A percentile compares a stretch with the other conserved stretches of the same genome.
Conservation (phyloP, 352 stramenopile genomes). For the Thraustotheca clavata region DNA sequence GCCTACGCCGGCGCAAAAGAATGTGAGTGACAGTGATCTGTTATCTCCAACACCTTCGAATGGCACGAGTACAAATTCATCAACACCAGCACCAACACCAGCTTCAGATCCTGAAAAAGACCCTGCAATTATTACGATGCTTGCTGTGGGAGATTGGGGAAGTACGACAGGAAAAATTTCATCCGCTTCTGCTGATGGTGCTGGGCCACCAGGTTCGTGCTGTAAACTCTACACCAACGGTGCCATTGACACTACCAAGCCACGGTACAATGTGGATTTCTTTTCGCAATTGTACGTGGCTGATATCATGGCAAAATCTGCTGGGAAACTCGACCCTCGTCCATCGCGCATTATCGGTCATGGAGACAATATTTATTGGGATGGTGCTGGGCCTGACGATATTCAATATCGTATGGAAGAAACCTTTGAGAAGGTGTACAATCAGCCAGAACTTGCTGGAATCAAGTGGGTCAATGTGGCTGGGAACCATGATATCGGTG, state of each 20-base stretch:
- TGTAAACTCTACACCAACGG: constrained; percentile 85
- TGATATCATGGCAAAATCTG: constrained; percentile 24
- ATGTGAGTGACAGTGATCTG: constrained; percentile 44
- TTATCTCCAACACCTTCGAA: constrained; percentile 24
- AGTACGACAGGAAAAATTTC: constrained; percentile 64
- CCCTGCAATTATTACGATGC: constrained; percentile 48
- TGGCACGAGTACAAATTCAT: constrained; percentile 28
- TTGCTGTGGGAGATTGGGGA: constrained; percentile 83
- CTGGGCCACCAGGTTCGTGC: constrained; percentile 48
- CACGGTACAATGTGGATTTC: constrained; percentile 11
- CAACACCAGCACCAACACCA: constrained; percentile 16
- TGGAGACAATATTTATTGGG: constrained; percentile 81
- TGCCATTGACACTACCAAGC: constrained; percentile 22
- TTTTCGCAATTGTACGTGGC: constrained; percentile 13
- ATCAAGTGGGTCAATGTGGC: constrained; percentile 85
- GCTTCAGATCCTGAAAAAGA: constrained; percentile 7
- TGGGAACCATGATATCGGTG: constrained; percentile 81
- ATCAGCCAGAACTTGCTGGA: constrained; percentile 53
- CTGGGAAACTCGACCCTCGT: constrained; percentile 38
- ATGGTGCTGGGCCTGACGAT: constrained; percentile 52
- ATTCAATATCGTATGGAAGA: constrained; percentile 75
- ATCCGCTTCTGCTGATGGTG: constrained; percentile 4
- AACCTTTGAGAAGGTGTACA: constrained; percentile 82
- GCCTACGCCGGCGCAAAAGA: constrained; percentile 19
- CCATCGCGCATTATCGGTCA: constrained; percentile 62